Conservation (phyloP, 371 early-diverging fungal genomes). For the Mucor saturninus region DNA sequence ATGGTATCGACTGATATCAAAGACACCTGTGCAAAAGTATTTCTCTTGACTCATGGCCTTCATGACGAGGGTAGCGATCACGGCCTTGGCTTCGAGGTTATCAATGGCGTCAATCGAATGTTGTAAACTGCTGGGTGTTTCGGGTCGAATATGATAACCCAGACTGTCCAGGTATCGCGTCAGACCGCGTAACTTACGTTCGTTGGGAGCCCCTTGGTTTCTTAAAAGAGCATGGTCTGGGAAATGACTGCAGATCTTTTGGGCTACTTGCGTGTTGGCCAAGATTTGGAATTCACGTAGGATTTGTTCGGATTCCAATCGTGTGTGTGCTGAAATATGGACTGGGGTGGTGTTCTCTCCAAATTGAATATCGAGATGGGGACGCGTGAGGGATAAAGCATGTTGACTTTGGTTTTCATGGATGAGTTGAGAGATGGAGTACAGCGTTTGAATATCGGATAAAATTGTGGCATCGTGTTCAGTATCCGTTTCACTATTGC, state of each 20-base stretch:
- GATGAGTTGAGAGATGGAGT: conserved; percentile 73
- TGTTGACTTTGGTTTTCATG: conserved; percentile 1
- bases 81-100: conserved; percentile 42
- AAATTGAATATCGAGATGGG: conserved; percentile 64
- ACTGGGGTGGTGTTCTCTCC: conserved; percentile 69
- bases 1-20: conserved; percentile 60
- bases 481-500: conserved; percentile 15
- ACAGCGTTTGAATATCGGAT: conserved; percentile 8
- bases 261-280: conserved; percentile 91
- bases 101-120: conserved; percentile 71
- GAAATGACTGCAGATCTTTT: conserved; percentile 78
- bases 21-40: conserved; percentile 83
- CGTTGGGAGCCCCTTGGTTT: conserved; percentile 68
- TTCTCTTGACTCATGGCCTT: conserved; percentile 79
- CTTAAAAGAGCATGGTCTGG: conserved; percentile 88
- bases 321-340: conserved; percentile 42
- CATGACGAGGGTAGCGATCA: conserved; percentile 60
- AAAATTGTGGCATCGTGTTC: not conserved
- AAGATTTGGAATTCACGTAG: conserved; percentile 95
- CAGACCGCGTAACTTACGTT: conserved; percentile 61
- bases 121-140: conserved; percentile 64
- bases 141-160: conserved; percentile 55
- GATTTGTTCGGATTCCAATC: conserved; percentile 70
- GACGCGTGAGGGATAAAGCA: conserved; percentile 27
- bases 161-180: conserved; percentile 56